phyloP scores from a whole-genome alignment of 495 filamentous ascomycete genomes.

The Cairneyella variabilis region DNA sequence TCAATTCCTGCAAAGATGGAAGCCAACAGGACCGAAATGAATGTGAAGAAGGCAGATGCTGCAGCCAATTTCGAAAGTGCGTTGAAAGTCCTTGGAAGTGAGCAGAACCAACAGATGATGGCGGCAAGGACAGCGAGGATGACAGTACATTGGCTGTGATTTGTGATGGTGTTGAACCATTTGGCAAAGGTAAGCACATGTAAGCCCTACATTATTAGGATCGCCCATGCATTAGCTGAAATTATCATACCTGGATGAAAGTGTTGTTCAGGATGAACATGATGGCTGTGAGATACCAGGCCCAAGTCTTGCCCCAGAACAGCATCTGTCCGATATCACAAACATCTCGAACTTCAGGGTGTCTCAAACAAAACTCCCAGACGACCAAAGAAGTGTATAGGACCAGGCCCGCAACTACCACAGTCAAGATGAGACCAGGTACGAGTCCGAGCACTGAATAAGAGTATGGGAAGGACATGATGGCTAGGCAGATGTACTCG shows the following conservation, averaged over 20 bases:
- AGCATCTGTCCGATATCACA: constrained; percentile 89
- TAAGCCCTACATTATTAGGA: constrained; percentile 47
- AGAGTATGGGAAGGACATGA: constrained; percentile 91
- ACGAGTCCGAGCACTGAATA: constrained; percentile 83
- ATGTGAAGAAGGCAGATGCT: constrained; percentile 76
- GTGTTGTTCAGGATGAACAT: constrained; percentile 94
- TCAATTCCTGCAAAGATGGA: constrained; percentile 75
- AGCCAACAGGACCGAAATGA: constrained; percentile 77
- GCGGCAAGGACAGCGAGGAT: constrained; percentile 66
- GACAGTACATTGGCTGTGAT: constrained; percentile 63
- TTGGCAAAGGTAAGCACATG: constrained; percentile 76
- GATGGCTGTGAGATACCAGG: constrained; percentile 77
- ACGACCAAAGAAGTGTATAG: constrained; percentile 81
- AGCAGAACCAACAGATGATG: constrained; percentile 68
- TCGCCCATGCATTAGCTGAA: not conserved
- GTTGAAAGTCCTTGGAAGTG: constrained; percentile 76
- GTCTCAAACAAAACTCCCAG: constrained; percentile 83
- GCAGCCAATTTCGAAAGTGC: constrained; percentile 73
- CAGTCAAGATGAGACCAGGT: constrained; percentile 79
- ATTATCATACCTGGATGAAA: constrained; percentile 62
- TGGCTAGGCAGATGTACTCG: constrained; percentile 89
- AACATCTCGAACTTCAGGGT: constrained; percentile 83
- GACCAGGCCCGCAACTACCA: constrained; percentile 68
- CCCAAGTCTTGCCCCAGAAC: constrained; percentile 73
- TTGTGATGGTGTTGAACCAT: constrained; percentile 81